A percentile compares a stretch with the other conserved stretches of the same genome.
These are phyloP conservation scores for Fusarium coffeatum DNA, from an alignment of 2,329 filamentous ascomycete genomes.

Conservation along the genomic window DNA sequence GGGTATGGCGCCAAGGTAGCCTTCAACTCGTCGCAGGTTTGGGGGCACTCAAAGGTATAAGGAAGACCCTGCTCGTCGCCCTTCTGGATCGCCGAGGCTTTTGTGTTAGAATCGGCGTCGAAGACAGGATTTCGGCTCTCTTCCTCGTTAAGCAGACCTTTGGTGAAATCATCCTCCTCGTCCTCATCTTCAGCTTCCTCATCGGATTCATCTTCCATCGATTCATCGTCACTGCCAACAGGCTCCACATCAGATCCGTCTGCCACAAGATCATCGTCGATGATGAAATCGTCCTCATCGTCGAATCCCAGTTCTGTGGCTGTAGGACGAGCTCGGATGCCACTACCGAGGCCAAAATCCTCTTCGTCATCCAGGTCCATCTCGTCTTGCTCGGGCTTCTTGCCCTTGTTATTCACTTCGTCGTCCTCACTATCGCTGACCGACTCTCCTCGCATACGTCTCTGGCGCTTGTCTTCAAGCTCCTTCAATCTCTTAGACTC, in stretches of 20 bases:
- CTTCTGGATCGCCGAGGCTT: slow-evolving; percentile 50
- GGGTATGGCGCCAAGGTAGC: slow-evolving; percentile 72
- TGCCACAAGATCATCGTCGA: slow-evolving; percentile 89
- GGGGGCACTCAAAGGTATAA: slow-evolving; percentile 88
- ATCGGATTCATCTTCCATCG: slow-evolving; percentile 57
- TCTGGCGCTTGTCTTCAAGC: slow-evolving; percentile 83
- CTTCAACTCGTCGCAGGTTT: slow-evolving; percentile 79
- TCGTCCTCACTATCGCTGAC: slow-evolving; percentile 73
- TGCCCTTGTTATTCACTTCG: slow-evolving; percentile 55
- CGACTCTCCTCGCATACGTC: slow-evolving; percentile 88
- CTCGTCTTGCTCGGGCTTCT: slow-evolving; percentile 52
- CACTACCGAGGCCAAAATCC: slow-evolving; percentile 69
- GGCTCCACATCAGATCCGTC: slow-evolving; percentile 78
- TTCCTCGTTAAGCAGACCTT: slow-evolving; percentile 71
- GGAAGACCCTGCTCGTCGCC: slow-evolving; percentile 71
- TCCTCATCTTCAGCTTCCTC: slow-evolving; percentile 55
- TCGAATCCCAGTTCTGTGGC: slow-evolving; percentile 78
- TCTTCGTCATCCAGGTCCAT: slow-evolving; percentile 59
- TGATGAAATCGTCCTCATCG: slow-evolving; percentile 92
- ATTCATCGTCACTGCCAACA: slow-evolving; percentile 65
- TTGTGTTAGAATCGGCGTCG: slow-evolving; percentile 57
- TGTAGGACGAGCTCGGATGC: slow-evolving; percentile 67
- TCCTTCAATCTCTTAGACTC: slow-evolving; percentile 81
- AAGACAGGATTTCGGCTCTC: slow-evolving; percentile 67
- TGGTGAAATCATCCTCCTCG: slow-evolving; percentile 72